phyloP scores from a whole-genome alignment of 129 eudicot genomes.

The Flaveria ramosissima region DNA sequence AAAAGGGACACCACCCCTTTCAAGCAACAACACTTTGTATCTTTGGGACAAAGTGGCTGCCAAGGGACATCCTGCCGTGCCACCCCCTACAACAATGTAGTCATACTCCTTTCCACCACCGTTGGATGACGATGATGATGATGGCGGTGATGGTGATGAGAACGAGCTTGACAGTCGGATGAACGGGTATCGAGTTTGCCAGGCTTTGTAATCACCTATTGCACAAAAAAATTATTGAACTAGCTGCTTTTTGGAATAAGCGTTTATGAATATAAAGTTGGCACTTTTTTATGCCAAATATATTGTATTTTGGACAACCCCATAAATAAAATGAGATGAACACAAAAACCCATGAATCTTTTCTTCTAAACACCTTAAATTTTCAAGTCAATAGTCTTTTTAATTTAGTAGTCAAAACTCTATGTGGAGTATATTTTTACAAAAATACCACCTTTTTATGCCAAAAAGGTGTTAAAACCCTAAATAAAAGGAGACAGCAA shows the following conservation, averaged over 20 bases:
- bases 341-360: background rate
- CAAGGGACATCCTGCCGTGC: slow-evolving; percentile 96
- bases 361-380: background rate
- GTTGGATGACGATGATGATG: slow-evolving; percentile 37
- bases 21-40: slow-evolving; percentile 70
- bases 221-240: background rate
- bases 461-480: background rate
- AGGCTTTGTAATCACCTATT: slow-evolving; percentile 37
- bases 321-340: background rate
- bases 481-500: background rate
- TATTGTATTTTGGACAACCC: background rate
- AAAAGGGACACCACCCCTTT: slow-evolving; percentile 97
- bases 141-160: slow-evolving; percentile 29
- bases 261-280: slow-evolving; percentile 9
- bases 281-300: slow-evolving; percentile 3
- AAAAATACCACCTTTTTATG: background rate
- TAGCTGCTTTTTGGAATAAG: background rate
- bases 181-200: slow-evolving; percentile 65
- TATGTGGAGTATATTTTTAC: background rate
- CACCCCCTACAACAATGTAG: slow-evolving; percentile 93
- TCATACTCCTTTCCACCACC: slow-evolving; percentile 48
- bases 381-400: background rate
- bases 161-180: slow-evolving; percentile 73
- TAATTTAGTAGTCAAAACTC: too few species aligned
- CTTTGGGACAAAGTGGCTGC: slow-evolving; percentile 85